These are phyloP conservation scores for Fusarium heterosporum DNA, from an alignment of 2,329 filamentous ascomycete species.

Conservation along the genomic window DNA sequence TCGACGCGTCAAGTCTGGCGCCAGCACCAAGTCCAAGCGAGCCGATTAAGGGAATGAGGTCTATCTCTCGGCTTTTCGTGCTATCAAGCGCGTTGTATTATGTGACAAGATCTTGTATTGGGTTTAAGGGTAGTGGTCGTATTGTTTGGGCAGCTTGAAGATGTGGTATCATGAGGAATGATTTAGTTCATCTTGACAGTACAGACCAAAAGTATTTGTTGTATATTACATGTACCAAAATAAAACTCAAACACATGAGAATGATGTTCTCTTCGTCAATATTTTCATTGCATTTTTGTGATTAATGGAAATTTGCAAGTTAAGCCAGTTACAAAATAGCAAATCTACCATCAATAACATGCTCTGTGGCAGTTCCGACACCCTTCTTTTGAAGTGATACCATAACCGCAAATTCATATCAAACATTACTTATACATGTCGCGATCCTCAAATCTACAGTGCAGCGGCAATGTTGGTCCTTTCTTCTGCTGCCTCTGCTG, in stretches of 20 bases:
- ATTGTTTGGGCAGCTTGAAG: slow-evolving; percentile 32
- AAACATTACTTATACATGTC: background rate
- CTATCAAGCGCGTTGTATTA: slow-evolving; percentile 10
- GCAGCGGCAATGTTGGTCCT: slow-evolving; percentile 40
- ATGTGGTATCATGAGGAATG: slow-evolving; percentile 21
- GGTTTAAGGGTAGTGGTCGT: slow-evolving; percentile 17
- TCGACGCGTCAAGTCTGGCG: slow-evolving; percentile 72
- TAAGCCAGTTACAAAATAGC: background rate
- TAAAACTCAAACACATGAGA: slow-evolving; percentile 28
- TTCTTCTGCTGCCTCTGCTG: slow-evolving; percentile 59
- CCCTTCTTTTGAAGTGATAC: background rate
- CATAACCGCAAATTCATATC: background rate
- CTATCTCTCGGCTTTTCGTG: slow-evolving; percentile 1
- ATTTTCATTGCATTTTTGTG: background rate
- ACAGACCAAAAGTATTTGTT: slow-evolving; percentile 28
- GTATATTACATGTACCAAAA: slow-evolving; percentile 46
- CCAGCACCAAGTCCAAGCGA: slow-evolving; percentile 59
- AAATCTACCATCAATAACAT: background rate
- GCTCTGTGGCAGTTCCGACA: background rate
- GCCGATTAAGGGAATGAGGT: slow-evolving; percentile 46
- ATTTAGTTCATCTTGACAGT: slow-evolving; percentile 14
- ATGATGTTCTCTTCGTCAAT: slow-evolving; percentile 15
- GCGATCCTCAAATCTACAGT: slow-evolving; percentile 1
- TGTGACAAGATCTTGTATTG: slow-evolving; percentile 17
- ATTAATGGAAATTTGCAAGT: background rate